Conservation (phyloP, 176 grass and related monocot species). For the Rhipidocladum racemiflorum region DNA sequence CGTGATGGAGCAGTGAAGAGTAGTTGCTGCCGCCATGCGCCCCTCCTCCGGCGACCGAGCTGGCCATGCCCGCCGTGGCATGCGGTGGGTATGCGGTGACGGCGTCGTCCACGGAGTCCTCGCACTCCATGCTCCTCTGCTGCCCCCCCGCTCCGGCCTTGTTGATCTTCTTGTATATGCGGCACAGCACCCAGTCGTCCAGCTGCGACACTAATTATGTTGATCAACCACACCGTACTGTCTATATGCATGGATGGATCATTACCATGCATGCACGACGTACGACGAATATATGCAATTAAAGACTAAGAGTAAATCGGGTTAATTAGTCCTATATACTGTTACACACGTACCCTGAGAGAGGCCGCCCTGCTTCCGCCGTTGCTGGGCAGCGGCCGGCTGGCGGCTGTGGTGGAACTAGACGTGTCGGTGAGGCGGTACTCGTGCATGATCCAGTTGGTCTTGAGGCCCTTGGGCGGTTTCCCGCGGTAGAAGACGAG, state of each 20-base stretch:
- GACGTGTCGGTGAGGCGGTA: conserved; percentile 59
- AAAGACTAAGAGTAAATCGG: not conserved
- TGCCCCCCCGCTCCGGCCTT: conserved; percentile 19
- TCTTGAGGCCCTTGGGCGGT: conserved; percentile 83
- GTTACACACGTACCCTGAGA: conserved; percentile 61
- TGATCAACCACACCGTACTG: conserved; percentile 7
- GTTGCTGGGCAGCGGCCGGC: not conserved
- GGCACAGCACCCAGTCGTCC: conserved; percentile 96
- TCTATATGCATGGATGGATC: not conserved
- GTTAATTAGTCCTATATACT: not conserved
- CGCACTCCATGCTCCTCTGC: conserved; percentile 43
- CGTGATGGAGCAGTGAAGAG: conserved; percentile 42
- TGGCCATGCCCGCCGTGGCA: not conserved
- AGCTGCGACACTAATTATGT: conserved; percentile 53
- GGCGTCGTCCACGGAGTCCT: conserved; percentile 53
- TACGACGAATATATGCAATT: not conserved
- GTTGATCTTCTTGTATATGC: conserved; percentile 96
- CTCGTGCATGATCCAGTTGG: conserved; percentile 98
- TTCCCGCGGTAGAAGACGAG: conserved; percentile 94
- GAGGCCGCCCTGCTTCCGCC: conserved; percentile 41
- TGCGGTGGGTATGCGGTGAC: conserved; percentile 11
- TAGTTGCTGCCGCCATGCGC: conserved; percentile 19
- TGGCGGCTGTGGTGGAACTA: conserved; percentile 5
- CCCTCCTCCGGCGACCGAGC: not conserved
- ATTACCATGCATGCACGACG: not conserved